These are phyloP conservation scores for Candida schatavii DNA, from an alignment of 805 yeast species.

Conservation along the genomic window DNA sequence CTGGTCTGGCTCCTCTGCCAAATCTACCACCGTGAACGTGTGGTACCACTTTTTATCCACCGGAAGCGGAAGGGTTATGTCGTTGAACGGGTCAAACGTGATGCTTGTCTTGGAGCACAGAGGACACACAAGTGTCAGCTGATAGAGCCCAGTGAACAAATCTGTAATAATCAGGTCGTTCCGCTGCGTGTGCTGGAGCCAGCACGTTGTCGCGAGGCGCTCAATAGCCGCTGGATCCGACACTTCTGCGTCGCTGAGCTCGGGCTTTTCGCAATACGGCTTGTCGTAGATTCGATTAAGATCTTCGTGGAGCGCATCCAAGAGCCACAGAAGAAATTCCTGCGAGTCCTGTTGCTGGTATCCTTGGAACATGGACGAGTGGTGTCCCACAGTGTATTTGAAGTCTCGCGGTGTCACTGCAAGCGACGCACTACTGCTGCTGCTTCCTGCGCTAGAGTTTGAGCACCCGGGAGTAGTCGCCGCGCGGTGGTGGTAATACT, in stretches of 20 bases:
- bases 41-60: conserved; percentile 70
- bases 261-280: conserved; percentile 89
- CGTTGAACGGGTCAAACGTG: conserved; percentile 93
- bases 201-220: conserved; percentile 69
- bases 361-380: conserved; percentile 74
- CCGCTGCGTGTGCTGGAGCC: conserved; percentile 75
- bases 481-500: not conserved
- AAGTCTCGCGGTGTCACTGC: conserved; percentile 67
- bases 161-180: conserved; percentile 86
- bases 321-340: conserved; percentile 81
- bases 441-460: conserved; percentile 1
- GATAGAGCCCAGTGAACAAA: conserved; percentile 85
- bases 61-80: conserved; percentile 86
- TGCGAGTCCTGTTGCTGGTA: conserved; percentile 92
- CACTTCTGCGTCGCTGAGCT: conserved; percentile 60
- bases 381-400: conserved; percentile 74
- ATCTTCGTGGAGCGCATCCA: conserved; percentile 92
- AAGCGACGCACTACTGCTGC: not conserved
- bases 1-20: conserved; percentile 43
- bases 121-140: conserved; percentile 88
- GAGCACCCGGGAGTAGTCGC: not conserved
- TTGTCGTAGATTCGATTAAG: conserved; percentile 77
- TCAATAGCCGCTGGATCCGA: conserved; percentile 50
- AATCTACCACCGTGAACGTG: conserved; percentile 60
- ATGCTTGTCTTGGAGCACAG: conserved; percentile 73